These are phyloP conservation scores for Juglanconis oblonga DNA, from an alignment of 2,329 filamentous ascomycete genomes.

Conservation along the genomic window DNA sequence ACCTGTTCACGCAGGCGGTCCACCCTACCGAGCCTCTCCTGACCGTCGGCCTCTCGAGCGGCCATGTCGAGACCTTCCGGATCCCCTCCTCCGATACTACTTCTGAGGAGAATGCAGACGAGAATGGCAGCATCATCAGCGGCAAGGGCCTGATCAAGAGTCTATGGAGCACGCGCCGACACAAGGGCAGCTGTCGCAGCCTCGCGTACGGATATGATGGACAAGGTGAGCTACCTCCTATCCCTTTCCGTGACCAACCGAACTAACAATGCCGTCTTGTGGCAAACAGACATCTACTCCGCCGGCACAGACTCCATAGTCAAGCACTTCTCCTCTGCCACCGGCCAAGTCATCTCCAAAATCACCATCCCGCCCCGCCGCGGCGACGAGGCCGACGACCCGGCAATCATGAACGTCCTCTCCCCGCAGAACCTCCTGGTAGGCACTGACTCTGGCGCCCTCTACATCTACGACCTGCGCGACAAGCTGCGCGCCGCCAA, in stretches of 20 bases:
- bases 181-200: conserved; percentile 90
- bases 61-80: conserved; percentile 81
- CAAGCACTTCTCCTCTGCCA: conserved; percentile 52
- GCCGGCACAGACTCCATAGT: conserved; percentile 56
- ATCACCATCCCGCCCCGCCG: conserved; percentile 64
- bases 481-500: conserved; percentile 33
- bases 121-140: conserved; percentile 48
- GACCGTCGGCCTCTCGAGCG: conserved; percentile 78
- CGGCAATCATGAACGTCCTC: conserved; percentile 76
- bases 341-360: conserved; percentile 74
- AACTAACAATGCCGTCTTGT: neutral
- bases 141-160: conserved; percentile 78
- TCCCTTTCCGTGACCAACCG: neutral
- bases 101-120: conserved; percentile 49
- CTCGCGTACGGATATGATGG: conserved; percentile 80
- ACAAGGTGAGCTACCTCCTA: conserved; percentile 43
- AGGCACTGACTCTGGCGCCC: conserved; percentile 82
- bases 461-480: conserved; percentile 86
- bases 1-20: conserved; percentile 84
- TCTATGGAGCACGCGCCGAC: conserved; percentile 80
- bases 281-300: conserved; percentile 44
- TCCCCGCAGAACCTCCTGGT: conserved; percentile 86
- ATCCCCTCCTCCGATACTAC: conserved; percentile 56
- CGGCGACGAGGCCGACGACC: conserved; percentile 61
- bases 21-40: conserved; percentile 83